Evolutionary conservation across 768 basidiomycete genomes (phyloP).

Genomic region (Boletus fagicola): DNA sequence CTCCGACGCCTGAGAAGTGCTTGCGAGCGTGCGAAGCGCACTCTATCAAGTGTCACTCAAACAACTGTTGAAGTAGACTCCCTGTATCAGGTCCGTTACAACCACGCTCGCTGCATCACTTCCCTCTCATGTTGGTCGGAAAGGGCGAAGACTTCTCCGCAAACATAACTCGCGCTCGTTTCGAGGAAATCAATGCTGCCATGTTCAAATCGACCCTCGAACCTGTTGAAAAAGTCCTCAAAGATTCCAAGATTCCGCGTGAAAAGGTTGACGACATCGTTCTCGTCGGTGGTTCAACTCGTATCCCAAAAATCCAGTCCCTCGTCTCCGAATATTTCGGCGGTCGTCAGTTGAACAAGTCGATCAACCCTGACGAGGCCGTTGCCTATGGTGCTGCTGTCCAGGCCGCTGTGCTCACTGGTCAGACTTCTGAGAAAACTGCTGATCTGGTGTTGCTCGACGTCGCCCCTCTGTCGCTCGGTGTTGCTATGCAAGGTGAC

Average conservation of each 20-base stretch:
- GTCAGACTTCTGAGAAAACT: constrained; percentile 98
- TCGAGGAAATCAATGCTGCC: constrained; percentile 97
- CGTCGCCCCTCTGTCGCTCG: constrained; percentile 96
- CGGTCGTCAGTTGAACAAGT: constrained; percentile 98
- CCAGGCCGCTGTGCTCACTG: constrained; percentile 98
- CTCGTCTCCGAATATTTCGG: constrained; percentile 99
- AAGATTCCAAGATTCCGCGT: constrained; percentile 97
- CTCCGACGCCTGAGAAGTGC: constrained; percentile 93
- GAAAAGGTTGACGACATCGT: constrained; percentile 99
- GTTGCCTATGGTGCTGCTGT: constrained; percentile 99
- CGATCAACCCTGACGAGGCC: constrained; percentile 99
- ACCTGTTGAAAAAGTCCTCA: constrained; percentile 98
- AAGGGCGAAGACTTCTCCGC: constrained; percentile 98
- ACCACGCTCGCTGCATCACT: neutral
- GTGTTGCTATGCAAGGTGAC: constrained; percentile 99
- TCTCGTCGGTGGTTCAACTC: constrained; percentile 98
- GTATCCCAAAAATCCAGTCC: constrained; percentile 98
- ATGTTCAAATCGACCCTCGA: constrained; percentile 97
- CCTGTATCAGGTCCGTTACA: constrained; percentile 72
- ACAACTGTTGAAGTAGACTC: constrained; percentile 99
- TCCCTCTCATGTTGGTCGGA: constrained; percentile 8
- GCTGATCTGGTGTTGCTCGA: constrained; percentile 98
- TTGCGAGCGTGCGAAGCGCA: constrained; percentile 99
- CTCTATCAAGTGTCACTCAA: constrained; percentile 96
- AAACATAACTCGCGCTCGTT: constrained; percentile 98